A percentile compares a stretch with the other conserved stretches of the same genome.
These are phyloP conservation scores for Pseudocercospora ulei DNA, from an alignment of 2,329 filamentous ascomycete species.

Conservation along the genomic window DNA sequence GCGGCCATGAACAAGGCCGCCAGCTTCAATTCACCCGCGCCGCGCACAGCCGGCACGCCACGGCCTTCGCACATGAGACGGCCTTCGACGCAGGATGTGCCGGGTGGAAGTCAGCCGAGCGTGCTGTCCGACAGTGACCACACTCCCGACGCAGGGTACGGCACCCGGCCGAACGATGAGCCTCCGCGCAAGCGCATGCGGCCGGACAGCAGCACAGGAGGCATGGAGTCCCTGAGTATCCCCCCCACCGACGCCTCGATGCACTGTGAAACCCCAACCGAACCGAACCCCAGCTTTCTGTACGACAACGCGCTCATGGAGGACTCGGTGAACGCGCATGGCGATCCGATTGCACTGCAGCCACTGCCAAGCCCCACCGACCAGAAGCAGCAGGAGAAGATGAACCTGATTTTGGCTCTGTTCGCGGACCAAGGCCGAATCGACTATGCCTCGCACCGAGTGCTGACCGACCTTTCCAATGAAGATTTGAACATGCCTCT, in stretches of 20 bases:
- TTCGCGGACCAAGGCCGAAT: slow-evolving; percentile 53
- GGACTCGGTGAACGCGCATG: slow-evolving; percentile 38
- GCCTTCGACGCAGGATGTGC: slow-evolving; percentile 61
- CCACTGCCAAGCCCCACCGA: slow-evolving; percentile 53
- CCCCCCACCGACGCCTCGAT: slow-evolving; percentile 47
- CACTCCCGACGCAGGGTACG: slow-evolving; percentile 59
- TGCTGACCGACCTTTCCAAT: slow-evolving; percentile 63
- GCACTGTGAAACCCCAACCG: slow-evolving; percentile 61
- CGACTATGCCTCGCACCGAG: slow-evolving; percentile 65
- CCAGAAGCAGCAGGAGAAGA: slow-evolving; percentile 66
- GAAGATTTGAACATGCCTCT: slow-evolving; percentile 86
- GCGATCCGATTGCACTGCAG: slow-evolving; percentile 51
- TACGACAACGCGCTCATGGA: slow-evolving; percentile 44
- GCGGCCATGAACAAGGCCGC: slow-evolving; percentile 90
- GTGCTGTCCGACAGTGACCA: slow-evolving; percentile 38
- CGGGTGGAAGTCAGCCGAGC: slow-evolving; percentile 71
- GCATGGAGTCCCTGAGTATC: slow-evolving; percentile 29
- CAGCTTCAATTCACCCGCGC: slow-evolving; percentile 76
- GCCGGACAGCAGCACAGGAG: slow-evolving; percentile 34
- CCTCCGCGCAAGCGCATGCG: slow-evolving; percentile 71
- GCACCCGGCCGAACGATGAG: slow-evolving; percentile 52
- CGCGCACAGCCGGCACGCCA: slow-evolving; percentile 53
- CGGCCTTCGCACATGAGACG: slow-evolving; percentile 58
- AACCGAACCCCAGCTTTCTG: slow-evolving; percentile 69
- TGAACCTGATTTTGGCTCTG: slow-evolving; percentile 68